phyloP scores from a whole-genome alignment of 495 filamentous ascomycete species.

The Halenospora varia region DNA sequence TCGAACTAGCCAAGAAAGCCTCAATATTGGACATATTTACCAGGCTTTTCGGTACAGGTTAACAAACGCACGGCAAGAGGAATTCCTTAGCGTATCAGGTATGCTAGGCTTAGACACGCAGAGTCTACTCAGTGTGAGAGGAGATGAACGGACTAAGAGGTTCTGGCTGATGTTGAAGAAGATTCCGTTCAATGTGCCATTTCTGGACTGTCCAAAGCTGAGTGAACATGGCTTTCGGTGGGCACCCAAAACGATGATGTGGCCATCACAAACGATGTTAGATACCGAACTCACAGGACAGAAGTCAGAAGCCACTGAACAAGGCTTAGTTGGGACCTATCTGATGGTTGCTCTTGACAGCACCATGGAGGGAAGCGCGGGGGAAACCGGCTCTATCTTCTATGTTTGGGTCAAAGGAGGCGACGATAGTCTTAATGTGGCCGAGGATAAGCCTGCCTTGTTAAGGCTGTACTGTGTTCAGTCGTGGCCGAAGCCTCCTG shows the following conservation, averaged over 20 bases:
- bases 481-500: not conserved
- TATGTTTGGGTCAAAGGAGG: constrained; percentile 2
- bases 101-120: not conserved
- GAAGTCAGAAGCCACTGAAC: not conserved
- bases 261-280: not conserved
- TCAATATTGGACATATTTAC: not conserved
- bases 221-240: not conserved
- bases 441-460: not conserved
- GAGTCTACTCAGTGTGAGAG: not conserved
- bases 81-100: not conserved
- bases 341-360: not conserved
- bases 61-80: not conserved
- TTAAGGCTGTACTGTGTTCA: not conserved
- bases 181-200: constrained; percentile 1
- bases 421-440: not conserved
- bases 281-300: not conserved
- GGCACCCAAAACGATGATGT: not conserved
- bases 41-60: not conserved
- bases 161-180: not conserved
- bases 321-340: not conserved
- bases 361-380: not conserved
- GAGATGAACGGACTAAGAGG: not conserved
- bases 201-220: not conserved
- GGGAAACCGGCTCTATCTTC: not conserved
- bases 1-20: not conserved